Conservation (phyloP, 2,329 filamentous ascomycete genomes). For the Macrophomina pseudophaseolina region DNA sequence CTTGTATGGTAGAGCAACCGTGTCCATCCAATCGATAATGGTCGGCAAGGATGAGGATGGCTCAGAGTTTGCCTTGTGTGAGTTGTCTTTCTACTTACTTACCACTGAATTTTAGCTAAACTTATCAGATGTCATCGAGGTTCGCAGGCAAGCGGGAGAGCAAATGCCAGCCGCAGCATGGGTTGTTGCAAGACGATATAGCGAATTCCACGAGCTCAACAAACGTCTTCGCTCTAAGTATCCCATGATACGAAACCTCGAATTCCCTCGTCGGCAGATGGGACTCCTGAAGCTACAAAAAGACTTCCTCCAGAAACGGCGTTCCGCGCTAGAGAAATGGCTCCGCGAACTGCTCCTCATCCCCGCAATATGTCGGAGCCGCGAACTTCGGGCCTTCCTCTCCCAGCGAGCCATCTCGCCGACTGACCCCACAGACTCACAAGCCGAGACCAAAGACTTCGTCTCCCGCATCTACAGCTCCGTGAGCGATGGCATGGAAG, state of each 20-base stretch:
- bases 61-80: slow-evolving; percentile 86
- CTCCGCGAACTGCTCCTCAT: slow-evolving; percentile 76
- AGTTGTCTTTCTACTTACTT: slow-evolving; percentile 34
- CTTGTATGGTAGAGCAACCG: slow-evolving; percentile 86
- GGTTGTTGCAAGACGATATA: slow-evolving; percentile 91
- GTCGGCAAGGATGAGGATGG: slow-evolving; percentile 91
- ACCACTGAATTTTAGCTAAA: slow-evolving; percentile 29
- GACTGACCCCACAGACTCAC: slow-evolving; percentile 67
- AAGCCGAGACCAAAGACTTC: slow-evolving; percentile 73
- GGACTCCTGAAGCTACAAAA: slow-evolving; percentile 90
- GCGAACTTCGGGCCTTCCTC: slow-evolving; percentile 88
- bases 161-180: slow-evolving; percentile 97
- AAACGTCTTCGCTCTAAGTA: slow-evolving; percentile 85
- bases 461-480: slow-evolving; percentile 96
- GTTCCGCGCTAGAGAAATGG: slow-evolving; percentile 83
- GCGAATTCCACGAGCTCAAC: slow-evolving; percentile 95
- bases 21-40: slow-evolving; percentile 91
- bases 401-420: slow-evolving; percentile 82
- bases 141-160: slow-evolving; percentile 86
- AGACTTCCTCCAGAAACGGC: slow-evolving; percentile 91
- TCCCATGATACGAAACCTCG: slow-evolving; percentile 83
- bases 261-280: slow-evolving; percentile 89
- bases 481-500: slow-evolving; percentile 96
- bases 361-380: slow-evolving; percentile 91
- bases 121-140: slow-evolving; percentile 76